These are phyloP conservation scores for Agrocybe praecox DNA, from an alignment of 768 basidiomycete genomes.

Conservation along the genomic window DNA sequence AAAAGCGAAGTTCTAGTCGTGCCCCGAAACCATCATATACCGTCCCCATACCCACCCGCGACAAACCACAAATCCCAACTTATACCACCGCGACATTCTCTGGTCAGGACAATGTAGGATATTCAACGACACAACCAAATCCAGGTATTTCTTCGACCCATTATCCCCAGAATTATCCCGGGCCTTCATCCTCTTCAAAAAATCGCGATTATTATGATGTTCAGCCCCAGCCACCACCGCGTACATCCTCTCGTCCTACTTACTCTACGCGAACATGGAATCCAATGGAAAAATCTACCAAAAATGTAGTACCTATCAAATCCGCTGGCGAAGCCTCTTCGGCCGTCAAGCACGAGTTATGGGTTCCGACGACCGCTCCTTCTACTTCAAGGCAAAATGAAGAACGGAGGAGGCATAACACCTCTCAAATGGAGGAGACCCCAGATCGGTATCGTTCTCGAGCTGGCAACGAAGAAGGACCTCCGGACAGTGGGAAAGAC, in stretches of 20 bases:
- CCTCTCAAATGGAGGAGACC: constrained; percentile 9
- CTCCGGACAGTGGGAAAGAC: constrained; percentile 14
- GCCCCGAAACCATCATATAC: constrained; percentile 19
- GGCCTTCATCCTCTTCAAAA: constrained; percentile 14
- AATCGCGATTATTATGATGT: constrained; percentile 16
- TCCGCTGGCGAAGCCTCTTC: constrained; percentile 14
- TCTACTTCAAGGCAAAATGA: constrained; percentile 21
- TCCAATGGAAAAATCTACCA: constrained; percentile 12
- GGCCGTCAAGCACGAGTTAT: constrained; percentile 20
- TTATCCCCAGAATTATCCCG: constrained; percentile 10
- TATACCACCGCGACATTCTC: constrained; percentile 2
- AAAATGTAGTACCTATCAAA: constrained; percentile 9
- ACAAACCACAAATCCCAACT: constrained; percentile 9
- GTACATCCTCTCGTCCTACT: constrained; percentile 10
- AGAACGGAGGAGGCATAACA: constrained; percentile 12
- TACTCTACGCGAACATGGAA: constrained; percentile 11
- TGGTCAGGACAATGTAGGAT: constrained; percentile 14
- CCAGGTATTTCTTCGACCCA: constrained; percentile 9
- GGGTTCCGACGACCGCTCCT: constrained; percentile 20
- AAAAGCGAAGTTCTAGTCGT: constrained; percentile 32
- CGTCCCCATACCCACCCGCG: constrained; percentile 7
- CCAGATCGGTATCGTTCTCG: constrained; percentile 10
- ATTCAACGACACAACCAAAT: constrained; percentile 15
- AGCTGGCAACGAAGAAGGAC: constrained; percentile 13
- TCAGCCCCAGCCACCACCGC: constrained; percentile 15